Base-by-base conservation (phyloP, 2,329 filamentous ascomycete species). In the Talaromyces sp. region DNA sequence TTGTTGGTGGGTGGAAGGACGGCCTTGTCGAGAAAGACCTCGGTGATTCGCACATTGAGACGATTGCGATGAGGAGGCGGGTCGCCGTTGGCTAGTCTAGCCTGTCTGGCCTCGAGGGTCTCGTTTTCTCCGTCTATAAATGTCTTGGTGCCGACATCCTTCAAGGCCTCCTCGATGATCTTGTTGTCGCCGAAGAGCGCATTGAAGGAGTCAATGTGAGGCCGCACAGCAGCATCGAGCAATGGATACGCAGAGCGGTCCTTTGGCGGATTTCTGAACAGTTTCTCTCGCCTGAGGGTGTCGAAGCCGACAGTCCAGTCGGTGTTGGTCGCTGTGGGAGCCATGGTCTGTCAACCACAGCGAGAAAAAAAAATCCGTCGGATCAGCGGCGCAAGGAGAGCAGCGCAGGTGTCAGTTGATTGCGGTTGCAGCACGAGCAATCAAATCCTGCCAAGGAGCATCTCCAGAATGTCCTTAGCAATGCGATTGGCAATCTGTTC, bases 141-240 rank as follows among this genome's bases (percentile, higher is more conserved):
- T 4, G 85, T 85, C 78, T 93, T 96, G 65, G 86, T 89, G 70
- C 93, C 95, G 77, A 99, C 98, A 73, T 99, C 95, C 71, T 85
- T 86, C 63, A 98, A 75, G 13, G 84, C 92, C 66, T 91, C 87
- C 56, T 89, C 85, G 59, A 99, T 75, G 58, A 89, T 80, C 58
- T 90, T 91, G 75, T 88, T 84, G 62, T 84, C 81, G 33, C 87
- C 85, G 73, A 97, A 96, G 55, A 98, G 83, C 58, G 88, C 88
- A 80, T 99, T 96, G 85, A 97, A 99, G 7, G 95, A 95, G 71
- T 97, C 88, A 69, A 98, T 89, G 76, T 99, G 95, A 56, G 95
- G 95, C 66, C 90, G 84, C 63, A 98, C 88, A n/a, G 93, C 91
- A 64, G 85, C 85, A 69, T 93, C 89, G 55, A 99, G 85, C 25